A percentile compares a stretch with the other conserved stretches of the same genome.
Conservation (phyloP, 2,329 filamentous ascomycete genomes). For the Epichloe amarillans region DNA sequence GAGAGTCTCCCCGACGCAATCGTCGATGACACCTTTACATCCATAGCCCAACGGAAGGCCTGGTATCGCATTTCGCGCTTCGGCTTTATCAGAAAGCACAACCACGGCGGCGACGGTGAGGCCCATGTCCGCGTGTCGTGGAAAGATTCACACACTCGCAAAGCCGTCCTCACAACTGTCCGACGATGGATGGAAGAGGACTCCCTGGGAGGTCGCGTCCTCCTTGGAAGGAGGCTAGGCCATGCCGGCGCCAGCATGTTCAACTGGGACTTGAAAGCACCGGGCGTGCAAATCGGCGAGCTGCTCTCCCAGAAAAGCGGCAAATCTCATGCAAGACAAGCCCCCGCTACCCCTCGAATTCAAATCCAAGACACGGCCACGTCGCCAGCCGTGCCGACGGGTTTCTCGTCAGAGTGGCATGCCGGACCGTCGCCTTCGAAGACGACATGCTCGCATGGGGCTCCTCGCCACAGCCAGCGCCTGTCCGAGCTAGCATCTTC, state of each 20-base stretch:
- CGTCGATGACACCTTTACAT: conserved; percentile 38
- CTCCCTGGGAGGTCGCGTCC: conserved; percentile 37
- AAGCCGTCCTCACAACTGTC: conserved; percentile 43
- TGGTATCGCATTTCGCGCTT: conserved; percentile 53
- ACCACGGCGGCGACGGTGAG: conserved; percentile 39
- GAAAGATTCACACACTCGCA: conserved; percentile 38
- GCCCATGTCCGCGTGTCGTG: conserved; percentile 47
- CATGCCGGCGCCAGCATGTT: conserved; percentile 38
- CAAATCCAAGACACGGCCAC: background rate
- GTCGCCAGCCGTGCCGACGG: conserved; percentile 4
- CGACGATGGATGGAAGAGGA: conserved; percentile 55
- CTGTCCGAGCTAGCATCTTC: background rate
- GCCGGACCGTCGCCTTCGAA: background rate
- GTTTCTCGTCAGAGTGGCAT: background rate
- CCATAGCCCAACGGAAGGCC: conserved; percentile 43
- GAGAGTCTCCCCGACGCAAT: conserved; percentile 31
- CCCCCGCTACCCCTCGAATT: conserved; percentile 8
- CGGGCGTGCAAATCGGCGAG: conserved; percentile 33
- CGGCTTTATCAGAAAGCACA: conserved; percentile 44
- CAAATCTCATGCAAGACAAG: conserved; percentile 8
- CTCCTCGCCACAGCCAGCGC: too few species aligned
- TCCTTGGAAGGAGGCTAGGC: conserved; percentile 23
- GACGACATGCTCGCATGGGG: background rate
- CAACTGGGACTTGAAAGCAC: conserved; percentile 44
- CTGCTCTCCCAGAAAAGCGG: conserved; percentile 17